These are phyloP conservation scores for Boletus patriciae DNA, from an alignment of 768 basidiomycete species.

Conservation along the genomic window DNA sequence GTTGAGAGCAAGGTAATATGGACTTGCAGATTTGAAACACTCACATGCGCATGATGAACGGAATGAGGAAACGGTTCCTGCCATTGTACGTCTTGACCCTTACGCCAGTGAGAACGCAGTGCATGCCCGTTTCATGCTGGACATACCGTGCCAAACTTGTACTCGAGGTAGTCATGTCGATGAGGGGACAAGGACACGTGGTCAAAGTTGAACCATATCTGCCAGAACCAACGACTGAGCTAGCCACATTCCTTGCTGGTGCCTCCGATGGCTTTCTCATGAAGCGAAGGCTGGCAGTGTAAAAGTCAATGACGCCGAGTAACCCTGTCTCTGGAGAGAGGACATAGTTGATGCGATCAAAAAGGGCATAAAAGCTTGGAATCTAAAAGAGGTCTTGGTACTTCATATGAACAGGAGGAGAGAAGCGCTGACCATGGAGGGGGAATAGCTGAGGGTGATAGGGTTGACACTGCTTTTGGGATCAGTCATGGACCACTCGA, in stretches of 20 bases:
- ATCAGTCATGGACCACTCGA: slow-evolving; percentile 52
- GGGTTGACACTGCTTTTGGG: slow-evolving; percentile 56
- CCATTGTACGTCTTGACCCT: slow-evolving; percentile 71
- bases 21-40: slow-evolving; percentile 15
- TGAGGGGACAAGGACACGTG: slow-evolving; percentile 55
- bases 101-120: not conserved
- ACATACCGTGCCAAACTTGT: slow-evolving; percentile 70
- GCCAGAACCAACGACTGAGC: slow-evolving; percentile 77
- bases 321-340: slow-evolving; percentile 60
- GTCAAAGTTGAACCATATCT: slow-evolving; percentile 65
- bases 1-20: not conserved
- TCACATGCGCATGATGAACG: slow-evolving; percentile 63
- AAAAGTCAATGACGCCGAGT: slow-evolving; percentile 73
- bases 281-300: slow-evolving; percentile 57
- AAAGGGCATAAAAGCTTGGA: slow-evolving; percentile 60
- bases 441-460: slow-evolving; percentile 55
- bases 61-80: slow-evolving; percentile 67
- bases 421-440: slow-evolving; percentile 47
- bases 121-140: not conserved
- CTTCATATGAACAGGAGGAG: not conserved
- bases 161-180: slow-evolving; percentile 71
- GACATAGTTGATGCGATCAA: slow-evolving; percentile 67
- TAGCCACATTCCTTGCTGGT: slow-evolving; percentile 60
- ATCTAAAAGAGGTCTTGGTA: slow-evolving; percentile 38
- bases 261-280: slow-evolving; percentile 64